A percentile compares a stretch with the other conserved stretches of the same genome.
Conservation (phyloP, 163 green algal genomes). For the Trebouxia gelatinosa region DNA sequence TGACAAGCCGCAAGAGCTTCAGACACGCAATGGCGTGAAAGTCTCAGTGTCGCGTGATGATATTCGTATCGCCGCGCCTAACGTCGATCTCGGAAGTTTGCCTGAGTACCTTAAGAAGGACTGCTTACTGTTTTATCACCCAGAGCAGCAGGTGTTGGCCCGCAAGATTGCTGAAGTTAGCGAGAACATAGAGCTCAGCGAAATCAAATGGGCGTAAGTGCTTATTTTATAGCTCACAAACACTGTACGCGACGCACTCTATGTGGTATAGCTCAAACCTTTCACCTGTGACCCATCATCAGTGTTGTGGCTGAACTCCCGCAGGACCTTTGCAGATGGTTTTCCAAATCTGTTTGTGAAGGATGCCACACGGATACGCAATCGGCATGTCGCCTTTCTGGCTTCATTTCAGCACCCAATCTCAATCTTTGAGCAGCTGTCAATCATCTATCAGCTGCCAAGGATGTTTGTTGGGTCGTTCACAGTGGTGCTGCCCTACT, state of each 20-base stretch:
- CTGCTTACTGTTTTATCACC: slow-evolving; percentile 93
- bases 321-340: slow-evolving; percentile 92
- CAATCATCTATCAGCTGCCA: slow-evolving; percentile 96
- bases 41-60: slow-evolving; percentile 33
- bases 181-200: slow-evolving; percentile 76
- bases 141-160: slow-evolving; percentile 80
- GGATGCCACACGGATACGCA: slow-evolving; percentile 87
- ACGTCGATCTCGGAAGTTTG: slow-evolving; percentile 51
- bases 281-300: too few relatives aligned
- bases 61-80: slow-evolving; percentile 55
- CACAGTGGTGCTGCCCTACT: slow-evolving; percentile 98
- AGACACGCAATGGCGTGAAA: not conserved
- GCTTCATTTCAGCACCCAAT: slow-evolving; percentile 91
- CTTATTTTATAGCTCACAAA: too few relatives aligned
- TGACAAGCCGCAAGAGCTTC: not conserved
- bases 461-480: slow-evolving; percentile 97
- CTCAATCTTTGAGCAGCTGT: slow-evolving; percentile 98
- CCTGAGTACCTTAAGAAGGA: slow-evolving; percentile 71
- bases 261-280: too few relatives aligned
- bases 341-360: slow-evolving; percentile 98
- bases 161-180: slow-evolving; percentile 69
- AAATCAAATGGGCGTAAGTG: slow-evolving; percentile 88
- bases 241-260: too few relatives aligned
- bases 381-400: slow-evolving; percentile 97
- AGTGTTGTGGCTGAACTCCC: too few relatives aligned